Conservation (phyloP, 768 basidiomycete species). For the Tephrocybe sp. region DNA sequence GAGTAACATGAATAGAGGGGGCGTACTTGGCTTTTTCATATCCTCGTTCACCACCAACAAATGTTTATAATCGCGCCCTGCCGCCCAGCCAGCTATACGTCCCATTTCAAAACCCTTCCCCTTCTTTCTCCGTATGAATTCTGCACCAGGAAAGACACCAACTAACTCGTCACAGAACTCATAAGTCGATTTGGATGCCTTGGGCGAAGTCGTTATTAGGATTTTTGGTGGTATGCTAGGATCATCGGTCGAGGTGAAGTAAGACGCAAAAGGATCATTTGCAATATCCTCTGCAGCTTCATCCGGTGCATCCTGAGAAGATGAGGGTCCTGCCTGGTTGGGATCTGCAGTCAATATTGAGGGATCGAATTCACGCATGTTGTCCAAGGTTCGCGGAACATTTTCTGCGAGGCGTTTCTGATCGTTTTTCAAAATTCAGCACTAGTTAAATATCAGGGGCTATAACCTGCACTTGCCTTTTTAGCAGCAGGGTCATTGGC, state of each 20-base stretch:
- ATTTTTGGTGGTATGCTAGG: constrained; percentile 80
- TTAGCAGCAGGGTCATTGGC: constrained; percentile 72
- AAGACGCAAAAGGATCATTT: constrained; percentile 74
- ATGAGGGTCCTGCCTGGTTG: constrained; percentile 28
- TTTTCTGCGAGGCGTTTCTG: constrained; percentile 84
- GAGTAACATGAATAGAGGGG: neutral
- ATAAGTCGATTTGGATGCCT: constrained; percentile 85
- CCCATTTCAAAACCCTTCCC: constrained; percentile 91
- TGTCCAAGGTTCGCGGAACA: constrained; percentile 90
- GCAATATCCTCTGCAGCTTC: constrained; percentile 69
- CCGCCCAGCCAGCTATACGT: constrained; percentile 89
- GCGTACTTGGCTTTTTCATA: constrained; percentile 88
- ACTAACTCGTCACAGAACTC: constrained; percentile 91
- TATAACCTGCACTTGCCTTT: constrained; percentile 49
- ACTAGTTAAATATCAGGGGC: neutral
- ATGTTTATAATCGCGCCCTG: constrained; percentile 83
- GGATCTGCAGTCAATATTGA: constrained; percentile 61
- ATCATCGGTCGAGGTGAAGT: constrained; percentile 67
- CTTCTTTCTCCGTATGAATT: constrained; percentile 83
- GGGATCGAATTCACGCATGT: constrained; percentile 83
- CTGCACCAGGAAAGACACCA: constrained; percentile 87
- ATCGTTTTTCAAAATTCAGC: neutral
- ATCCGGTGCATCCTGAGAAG: constrained; percentile 39
- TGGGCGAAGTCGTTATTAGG: constrained; percentile 86
- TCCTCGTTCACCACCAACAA: constrained; percentile 94